phyloP scores from a whole-genome alignment of 1,284 basidiomycete genomes.

The Inonotus obliquus region DNA sequence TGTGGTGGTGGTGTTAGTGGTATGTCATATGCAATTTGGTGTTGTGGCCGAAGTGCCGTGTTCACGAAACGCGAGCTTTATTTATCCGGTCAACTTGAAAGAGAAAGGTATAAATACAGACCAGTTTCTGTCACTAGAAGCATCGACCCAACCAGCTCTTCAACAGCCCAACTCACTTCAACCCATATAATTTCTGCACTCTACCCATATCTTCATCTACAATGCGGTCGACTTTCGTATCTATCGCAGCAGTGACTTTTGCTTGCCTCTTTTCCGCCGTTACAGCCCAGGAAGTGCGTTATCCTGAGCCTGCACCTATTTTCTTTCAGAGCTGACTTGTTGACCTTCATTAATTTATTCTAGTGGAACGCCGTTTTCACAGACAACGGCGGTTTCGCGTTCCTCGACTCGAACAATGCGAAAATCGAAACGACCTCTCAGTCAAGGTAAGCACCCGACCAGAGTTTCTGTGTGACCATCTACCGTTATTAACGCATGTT shows the following conservation, averaged over 20 bases:
- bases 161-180: background rate
- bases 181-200: background rate
- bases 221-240: background rate
- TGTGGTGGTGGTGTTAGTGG: background rate
- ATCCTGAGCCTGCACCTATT: background rate
- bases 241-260: background rate
- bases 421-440: background rate
- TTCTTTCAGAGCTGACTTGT: background rate
- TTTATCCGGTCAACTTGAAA: background rate
- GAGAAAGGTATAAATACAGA: background rate
- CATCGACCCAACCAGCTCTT: background rate
- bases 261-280: conserved; percentile 1
- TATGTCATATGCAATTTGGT: background rate
- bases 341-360: background rate
- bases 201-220: background rate
- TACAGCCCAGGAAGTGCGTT: background rate
- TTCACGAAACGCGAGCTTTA: background rate
- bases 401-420: conserved; percentile 3
- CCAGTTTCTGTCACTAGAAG: background rate
- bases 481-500: background rate
- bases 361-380: background rate
- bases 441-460: background rate
- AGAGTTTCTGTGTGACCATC: background rate
- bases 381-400: background rate
- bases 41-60: no score